A percentile compares a stretch with the other conserved stretches of the same genome.
Evolutionary conservation across 208 protist genomes (phyloP).

Genomic region (Polymyxa betae): DNA sequence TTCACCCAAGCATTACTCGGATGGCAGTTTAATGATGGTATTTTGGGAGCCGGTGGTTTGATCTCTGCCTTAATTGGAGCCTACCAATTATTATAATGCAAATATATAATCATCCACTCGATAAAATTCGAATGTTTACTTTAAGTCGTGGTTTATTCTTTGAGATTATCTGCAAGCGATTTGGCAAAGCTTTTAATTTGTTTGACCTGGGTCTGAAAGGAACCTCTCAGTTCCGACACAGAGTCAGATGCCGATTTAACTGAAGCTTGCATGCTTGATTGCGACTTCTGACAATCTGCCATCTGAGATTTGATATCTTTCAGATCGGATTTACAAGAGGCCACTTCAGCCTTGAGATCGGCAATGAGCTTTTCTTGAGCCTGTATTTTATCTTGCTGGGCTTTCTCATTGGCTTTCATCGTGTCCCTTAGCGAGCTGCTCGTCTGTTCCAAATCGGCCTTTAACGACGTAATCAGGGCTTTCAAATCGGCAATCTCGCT

Average conservation of each 20-base stretch:
- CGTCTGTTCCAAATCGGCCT: not conserved
- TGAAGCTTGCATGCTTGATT: not conserved
- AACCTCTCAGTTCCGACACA: not conserved
- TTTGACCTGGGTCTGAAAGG: not conserved
- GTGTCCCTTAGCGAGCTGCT: not conserved
- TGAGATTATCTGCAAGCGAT: slow-evolving; percentile 19
- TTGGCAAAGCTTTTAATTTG: slow-evolving; percentile 30
- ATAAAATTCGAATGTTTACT: not conserved
- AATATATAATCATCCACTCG: not conserved
- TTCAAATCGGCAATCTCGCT: not conserved
- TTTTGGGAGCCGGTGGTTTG: slow-evolving; percentile 37
- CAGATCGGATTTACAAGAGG: not conserved
- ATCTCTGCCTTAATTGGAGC: slow-evolving; percentile 33
- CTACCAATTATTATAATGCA: slow-evolving; percentile 22
- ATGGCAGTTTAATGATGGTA: slow-evolving; percentile 46
- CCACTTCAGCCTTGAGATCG: not conserved
- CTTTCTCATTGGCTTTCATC: not conserved
- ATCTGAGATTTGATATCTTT: not conserved
- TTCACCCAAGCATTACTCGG: slow-evolving; percentile 15
- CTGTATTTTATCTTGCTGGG: not conserved
- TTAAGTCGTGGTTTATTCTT: not conserved
- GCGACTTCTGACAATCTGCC: not conserved
- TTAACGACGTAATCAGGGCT: not conserved
- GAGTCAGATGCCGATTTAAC: not conserved
- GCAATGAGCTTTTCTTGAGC: not conserved